phyloP scores from a whole-genome alignment of 2,329 filamentous ascomycete species.

The Taxawa tesnikishii region DNA sequence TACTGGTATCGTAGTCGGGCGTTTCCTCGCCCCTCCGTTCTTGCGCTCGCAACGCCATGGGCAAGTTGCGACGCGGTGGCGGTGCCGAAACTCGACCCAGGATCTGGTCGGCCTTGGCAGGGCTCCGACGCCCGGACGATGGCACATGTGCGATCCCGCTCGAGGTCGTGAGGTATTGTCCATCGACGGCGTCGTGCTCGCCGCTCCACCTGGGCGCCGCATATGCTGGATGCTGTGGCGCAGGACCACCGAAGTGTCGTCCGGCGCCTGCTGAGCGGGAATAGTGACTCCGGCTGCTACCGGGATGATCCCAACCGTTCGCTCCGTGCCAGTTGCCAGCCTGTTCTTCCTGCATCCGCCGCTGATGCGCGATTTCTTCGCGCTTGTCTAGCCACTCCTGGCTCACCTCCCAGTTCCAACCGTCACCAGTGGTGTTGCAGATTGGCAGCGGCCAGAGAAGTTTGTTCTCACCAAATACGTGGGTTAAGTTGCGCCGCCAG shows the following conservation, averaged over 20 bases:
- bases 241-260: slow-evolving; percentile 3
- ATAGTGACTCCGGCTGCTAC: slow-evolving; percentile 1
- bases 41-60: slow-evolving; percentile 29
- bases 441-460: slow-evolving; percentile 70
- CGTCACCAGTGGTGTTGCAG: slow-evolving; percentile 77
- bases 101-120: slow-evolving; percentile 28
- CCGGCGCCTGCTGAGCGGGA: slow-evolving; percentile 2
- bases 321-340: slow-evolving; percentile 15
- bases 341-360: slow-evolving; percentile 23
- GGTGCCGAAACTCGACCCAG: slow-evolving; percentile 18
- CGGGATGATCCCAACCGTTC: slow-evolving; percentile 4
- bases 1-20: slow-evolving; percentile 14
- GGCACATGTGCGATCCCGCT: slow-evolving; percentile 20
- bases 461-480: slow-evolving; percentile 67
- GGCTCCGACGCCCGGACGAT: slow-evolving; percentile 21
- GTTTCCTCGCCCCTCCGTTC: slow-evolving; percentile 15
- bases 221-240: not conserved
- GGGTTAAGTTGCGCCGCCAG: slow-evolving; percentile 62
- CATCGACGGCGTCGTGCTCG: slow-evolving; percentile 14
- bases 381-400: slow-evolving; percentile 63
- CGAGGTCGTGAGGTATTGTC: slow-evolving; percentile 21
- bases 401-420: slow-evolving; percentile 88
- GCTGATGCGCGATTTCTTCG: slow-evolving; percentile 39
- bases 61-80: slow-evolving; percentile 12
- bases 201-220: not conserved